Evolutionary conservation across 305 asterid species (phyloP), one percentile per base, ranked within the genome.

Genomic region (Euphrasia arctica): DNA sequence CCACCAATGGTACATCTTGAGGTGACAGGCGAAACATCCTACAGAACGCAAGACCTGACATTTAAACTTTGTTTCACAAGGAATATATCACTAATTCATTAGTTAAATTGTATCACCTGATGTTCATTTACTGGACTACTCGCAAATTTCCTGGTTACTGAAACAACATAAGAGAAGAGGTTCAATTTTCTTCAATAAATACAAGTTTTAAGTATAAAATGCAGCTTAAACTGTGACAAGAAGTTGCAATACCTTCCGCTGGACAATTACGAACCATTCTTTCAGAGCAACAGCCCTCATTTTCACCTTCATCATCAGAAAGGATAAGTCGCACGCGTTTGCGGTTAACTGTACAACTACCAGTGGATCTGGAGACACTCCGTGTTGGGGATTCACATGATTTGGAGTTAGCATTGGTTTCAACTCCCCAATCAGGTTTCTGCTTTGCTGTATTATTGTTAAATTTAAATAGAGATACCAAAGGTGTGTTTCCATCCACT

Each of bases 301-400:
- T 63, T 74, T 83, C 95, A 70, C 62, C 72, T 73, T 92, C 97
- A 76, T 80, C 96, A 72, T 94, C 98, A 68, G 96, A 88, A 57
- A 90, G 83, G 74, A 94, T 74, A 73, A 84, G 69, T n/a, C 90
- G 93, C 25, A 63, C 74, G 72, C 97, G 96, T 68, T 94, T 94
- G 69, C 85, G 82, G 48, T 78, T 79, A 62, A 79, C 78, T 55
- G 83, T 75, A 68, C 72, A 78, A 74, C 85, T 76, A 72, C 73
- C 83, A 69, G 80, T 57, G 70, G 95, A 81, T 67, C 75, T 75
- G 54, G 86, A 82, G 32, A 72, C 56, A 77, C 80, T 82, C 66
- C 69, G 73, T 13, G 72, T 73, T 25, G 84, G 78, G 67, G 83
- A 80, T 60, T 70, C 83, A 62, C 75, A 65, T 72, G 75, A 77